Evolutionary conservation across 768 basidiomycete genomes (phyloP), one percentile per base, ranked within the genome.

Genomic region (Boletus pseudo-olivaceus): DNA sequence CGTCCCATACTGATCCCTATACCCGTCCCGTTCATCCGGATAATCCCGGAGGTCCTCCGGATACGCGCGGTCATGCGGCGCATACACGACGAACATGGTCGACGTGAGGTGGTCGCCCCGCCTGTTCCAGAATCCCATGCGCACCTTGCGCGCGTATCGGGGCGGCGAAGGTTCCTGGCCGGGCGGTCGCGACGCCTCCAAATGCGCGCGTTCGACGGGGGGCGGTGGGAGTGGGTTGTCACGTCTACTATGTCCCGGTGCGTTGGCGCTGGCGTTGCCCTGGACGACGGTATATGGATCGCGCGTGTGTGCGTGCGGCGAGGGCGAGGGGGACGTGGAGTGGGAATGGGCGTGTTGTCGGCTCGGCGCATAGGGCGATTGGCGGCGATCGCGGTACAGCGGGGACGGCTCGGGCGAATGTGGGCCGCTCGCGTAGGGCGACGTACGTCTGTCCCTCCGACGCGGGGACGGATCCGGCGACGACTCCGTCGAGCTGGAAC

Each of bases 51-150:
- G 74, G 9, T 90, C 88, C 0, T 63, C 57, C 1, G 88, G 88
- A 60, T 83, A 83, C n/a, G 78, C 76, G 43, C 69, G 66, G 8
- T 75, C 68, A 0, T 66, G 68, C 1, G 88, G 88, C 8, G 85
- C 87, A 52, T 84, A 88, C 30, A 90, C 87, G 57, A 88, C 74
- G 60, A 72, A 84, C 44, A 77, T 76, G 19, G 73, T 69, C 20
- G 66, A 49, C 20, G 83, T 85, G 47, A 87, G 76, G 59, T 88
- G 81, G 64, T 90, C 88, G 0, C 88, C 88, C 2, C 87, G 81
- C n/a, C 78, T 64, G 59, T 90, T 90, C 88, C 88, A 90, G 59
- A 73, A 82, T 1, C 88, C 88, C 33, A 70, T 69, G 19, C 87
- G 83, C 9, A 74, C 49, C 54, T 75, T 72, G 55, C 56, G 62